Base-by-base conservation (phyloP, 75 land plant genomes). In the Adiantum capillusveneris region DNA sequence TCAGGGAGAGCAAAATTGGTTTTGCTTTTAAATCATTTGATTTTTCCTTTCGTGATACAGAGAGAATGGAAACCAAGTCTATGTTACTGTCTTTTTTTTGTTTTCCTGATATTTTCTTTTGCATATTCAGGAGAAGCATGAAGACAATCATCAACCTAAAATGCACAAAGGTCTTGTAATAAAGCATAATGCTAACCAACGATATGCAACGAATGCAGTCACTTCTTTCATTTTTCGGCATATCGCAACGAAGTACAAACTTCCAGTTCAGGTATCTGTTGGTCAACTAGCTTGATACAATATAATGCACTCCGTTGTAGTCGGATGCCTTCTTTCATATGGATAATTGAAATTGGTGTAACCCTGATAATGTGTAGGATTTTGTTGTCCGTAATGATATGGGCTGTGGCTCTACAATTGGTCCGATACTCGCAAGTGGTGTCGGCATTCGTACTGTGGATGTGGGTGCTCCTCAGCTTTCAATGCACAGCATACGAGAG, bases 321-420 rank as follows among this genome's bases (percentile, higher is more conserved):
- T n/a, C n/a, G n/a, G n/a, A n/a, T n/a, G n/a, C n/a, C n/a, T n/a
- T n/a, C n/a, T n/a, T n/a, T n/a, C n/a, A n/a, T n/a, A n/a, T n/a
- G n/a, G n/a, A n/a, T n/a, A n/a, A n/a, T n/a, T n/a, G n/a, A n/a
- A n/a, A n/a, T n/a, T n/a, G n/a, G n/a, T n/a, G n/a, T n/a, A n/a
- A n/a, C n/a, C n/a, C n/a, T n/a, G n/a, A n/a, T n/a, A n/a, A n/a
- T n/a, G n/a, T n/a, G 2, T 18, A 95, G 99, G 96, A 90, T 60
- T 95, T 95, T 76, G 99, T 90, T 46, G 99, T 95, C 30, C 91
- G 96, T 16, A 95, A 95, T 65, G 99, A 95, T 68, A 90, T 86
- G 92, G 64, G 70, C 18, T 95, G 99, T 73, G 99, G 99, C 31
- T 95, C 99, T 21, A 95, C 99, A 17, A 85, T 95, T 53, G 99